Evolutionary conservation across 2,329 filamentous ascomycete species (phyloP).

Genomic region (Malbranchea zuffiana): DNA sequence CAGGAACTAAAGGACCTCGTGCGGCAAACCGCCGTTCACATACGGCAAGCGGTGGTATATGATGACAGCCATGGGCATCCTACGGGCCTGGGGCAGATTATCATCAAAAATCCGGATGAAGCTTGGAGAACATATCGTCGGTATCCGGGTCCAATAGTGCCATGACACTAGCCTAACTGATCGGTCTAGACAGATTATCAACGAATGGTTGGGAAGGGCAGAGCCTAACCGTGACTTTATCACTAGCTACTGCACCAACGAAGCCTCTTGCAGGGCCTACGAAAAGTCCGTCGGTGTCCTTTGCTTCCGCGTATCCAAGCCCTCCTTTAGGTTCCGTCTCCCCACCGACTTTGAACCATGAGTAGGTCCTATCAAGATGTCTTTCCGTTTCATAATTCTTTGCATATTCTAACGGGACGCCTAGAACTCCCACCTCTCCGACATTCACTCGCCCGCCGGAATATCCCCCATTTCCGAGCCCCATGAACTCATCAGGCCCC

Average conservation of each 20-base stretch:
- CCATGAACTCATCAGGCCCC: conserved; percentile 5
- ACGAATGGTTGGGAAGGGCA: conserved; percentile 36
- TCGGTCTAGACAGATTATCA: conserved; percentile 29
- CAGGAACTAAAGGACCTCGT: conserved; percentile 37
- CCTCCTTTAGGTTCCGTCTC: conserved; percentile 26
- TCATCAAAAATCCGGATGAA: conserved; percentile 36
- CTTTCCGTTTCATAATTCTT: not conserved
- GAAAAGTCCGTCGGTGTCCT: conserved; percentile 26
- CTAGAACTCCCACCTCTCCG: conserved; percentile 12
- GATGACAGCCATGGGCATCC: conserved; percentile 34
- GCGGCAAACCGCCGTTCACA: conserved; percentile 34
- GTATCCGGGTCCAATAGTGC: not conserved
- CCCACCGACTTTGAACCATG: conserved; percentile 27
- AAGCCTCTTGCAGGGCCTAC: conserved; percentile 34
- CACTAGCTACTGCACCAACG: conserved; percentile 32
- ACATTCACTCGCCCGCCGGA: conserved; percentile 14
- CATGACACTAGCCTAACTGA: conserved; percentile 1
- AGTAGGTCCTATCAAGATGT: conserved; percentile 20
- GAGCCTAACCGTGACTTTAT: conserved; percentile 33
- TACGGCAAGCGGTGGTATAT: conserved; percentile 36
- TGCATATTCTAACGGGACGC: not conserved
- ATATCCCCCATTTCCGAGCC: conserved; percentile 11
- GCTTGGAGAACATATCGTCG: conserved; percentile 36
- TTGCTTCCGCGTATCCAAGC: conserved; percentile 23
- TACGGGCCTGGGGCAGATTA: conserved; percentile 35